Percentiles rank a stretch among this genome's conserved stretches.
Evolutionary conservation across 2,329 filamentous ascomycete species (phyloP).

Genomic region (Colletotrichum falcatum): DNA sequence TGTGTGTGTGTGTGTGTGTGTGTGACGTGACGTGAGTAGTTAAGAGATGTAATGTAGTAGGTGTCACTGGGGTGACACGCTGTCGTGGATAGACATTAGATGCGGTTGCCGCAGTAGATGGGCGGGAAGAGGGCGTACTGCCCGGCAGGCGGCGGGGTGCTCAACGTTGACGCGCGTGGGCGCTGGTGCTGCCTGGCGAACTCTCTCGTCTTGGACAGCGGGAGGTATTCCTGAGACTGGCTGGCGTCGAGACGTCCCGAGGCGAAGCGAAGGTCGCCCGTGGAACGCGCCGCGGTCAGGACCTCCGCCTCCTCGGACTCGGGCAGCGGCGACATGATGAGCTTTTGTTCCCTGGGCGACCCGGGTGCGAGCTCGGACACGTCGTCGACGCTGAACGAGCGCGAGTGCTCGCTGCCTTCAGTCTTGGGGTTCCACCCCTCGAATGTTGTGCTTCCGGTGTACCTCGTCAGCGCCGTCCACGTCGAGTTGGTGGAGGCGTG

Average conservation of each 20-base stretch:
- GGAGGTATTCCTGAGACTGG: slow-evolving; percentile 48
- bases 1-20: slow-evolving; percentile 13
- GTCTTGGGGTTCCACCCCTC: slow-evolving; percentile 45
- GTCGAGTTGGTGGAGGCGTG: slow-evolving; percentile 67
- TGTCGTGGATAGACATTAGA: slow-evolving; percentile 43
- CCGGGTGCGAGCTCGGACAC: slow-evolving; percentile 43
- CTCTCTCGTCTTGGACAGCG: slow-evolving; percentile 49
- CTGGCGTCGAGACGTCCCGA: slow-evolving; percentile 28
- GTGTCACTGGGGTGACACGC: background rate
- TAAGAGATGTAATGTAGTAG: background rate
- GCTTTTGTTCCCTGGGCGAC: slow-evolving; percentile 31
- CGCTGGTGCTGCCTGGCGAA: slow-evolving; percentile 48
- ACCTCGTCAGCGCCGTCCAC: slow-evolving; percentile 65
- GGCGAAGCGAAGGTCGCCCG: slow-evolving; percentile 30
- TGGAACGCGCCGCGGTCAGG: slow-evolving; percentile 31
- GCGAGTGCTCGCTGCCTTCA: slow-evolving; percentile 49
- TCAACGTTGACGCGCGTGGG: slow-evolving; percentile 59
- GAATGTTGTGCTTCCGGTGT: slow-evolving; percentile 64
- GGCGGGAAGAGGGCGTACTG: slow-evolving; percentile 61
- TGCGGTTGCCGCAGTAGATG: slow-evolving; percentile 48
- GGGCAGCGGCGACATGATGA: slow-evolving; percentile 36
- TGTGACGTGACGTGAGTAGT: background rate
- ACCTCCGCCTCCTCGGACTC: slow-evolving; percentile 37
- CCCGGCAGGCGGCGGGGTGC: slow-evolving; percentile 58
- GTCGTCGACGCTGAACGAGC: slow-evolving; percentile 44